phyloP scores from a whole-genome alignment of 768 basidiomycete genomes.

The Boletales sp. region DNA sequence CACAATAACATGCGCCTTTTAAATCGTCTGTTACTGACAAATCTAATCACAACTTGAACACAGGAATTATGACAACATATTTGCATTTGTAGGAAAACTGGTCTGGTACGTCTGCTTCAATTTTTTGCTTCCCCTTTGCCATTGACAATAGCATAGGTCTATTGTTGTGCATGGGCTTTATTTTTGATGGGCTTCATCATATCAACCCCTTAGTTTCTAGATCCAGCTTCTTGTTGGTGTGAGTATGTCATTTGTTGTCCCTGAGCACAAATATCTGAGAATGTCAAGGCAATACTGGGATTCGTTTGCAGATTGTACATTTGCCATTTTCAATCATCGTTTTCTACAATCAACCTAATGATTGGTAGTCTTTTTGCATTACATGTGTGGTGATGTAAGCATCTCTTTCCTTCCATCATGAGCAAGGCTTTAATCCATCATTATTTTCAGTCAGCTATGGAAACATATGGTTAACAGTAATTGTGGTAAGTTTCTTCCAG shows the following conservation, averaged over 20 bases:
- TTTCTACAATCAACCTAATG: background rate
- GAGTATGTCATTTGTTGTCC: constrained; percentile 6
- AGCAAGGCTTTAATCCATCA: background rate
- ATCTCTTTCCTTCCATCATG: constrained; percentile 8
- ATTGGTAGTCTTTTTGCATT: constrained; percentile 48
- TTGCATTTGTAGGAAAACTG: constrained; percentile 36
- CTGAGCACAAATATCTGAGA: background rate
- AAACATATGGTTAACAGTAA: constrained; percentile 43
- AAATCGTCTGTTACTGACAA: background rate
- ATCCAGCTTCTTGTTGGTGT: constrained; percentile 43
- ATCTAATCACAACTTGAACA: constrained; percentile 2
- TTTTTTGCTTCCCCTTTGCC: background rate
- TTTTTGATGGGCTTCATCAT: constrained; percentile 3
- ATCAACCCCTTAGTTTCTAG: constrained; percentile 22
- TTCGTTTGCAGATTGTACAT: constrained; percentile 54
- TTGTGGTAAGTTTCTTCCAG: constrained; percentile 38
- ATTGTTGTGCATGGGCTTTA: constrained; percentile 38
- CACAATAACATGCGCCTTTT: constrained; percentile 42
- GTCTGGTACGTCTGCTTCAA: constrained; percentile 39
- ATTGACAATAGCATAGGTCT: constrained; percentile 38
- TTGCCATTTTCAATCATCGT: background rate
- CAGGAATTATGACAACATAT: constrained; percentile 40
- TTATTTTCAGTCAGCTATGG: constrained; percentile 47
- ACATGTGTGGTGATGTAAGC: constrained; percentile 60
- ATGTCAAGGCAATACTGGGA: constrained; percentile 47